Evolutionary conservation across 257 asterid species (phyloP).

Genomic region (Linderniella brevidens): DNA sequence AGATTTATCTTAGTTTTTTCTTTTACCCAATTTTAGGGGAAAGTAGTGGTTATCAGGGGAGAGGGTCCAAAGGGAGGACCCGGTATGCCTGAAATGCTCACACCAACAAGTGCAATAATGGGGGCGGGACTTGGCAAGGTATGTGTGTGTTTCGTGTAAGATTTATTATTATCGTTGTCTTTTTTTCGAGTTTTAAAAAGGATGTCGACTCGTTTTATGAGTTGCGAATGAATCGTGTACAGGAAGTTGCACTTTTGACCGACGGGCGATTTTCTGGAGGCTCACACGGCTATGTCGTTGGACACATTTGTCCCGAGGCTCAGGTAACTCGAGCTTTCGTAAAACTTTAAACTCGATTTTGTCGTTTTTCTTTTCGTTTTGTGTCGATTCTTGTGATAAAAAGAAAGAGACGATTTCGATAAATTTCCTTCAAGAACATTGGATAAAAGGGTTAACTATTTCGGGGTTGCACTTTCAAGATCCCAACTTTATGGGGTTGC

Average conservation of each 20-base stretch:
- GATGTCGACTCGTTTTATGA: too few relatives aligned
- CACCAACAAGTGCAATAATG: slow-evolving; percentile 98
- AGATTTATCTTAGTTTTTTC: background rate
- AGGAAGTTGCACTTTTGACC: slow-evolving; percentile 86
- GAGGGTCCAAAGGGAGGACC: slow-evolving; percentile 99
- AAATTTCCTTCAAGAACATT: too few relatives aligned
- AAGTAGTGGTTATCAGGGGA: slow-evolving; percentile 86
- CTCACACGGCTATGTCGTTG: slow-evolving; percentile 96
- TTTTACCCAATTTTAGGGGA: slow-evolving; percentile 36
- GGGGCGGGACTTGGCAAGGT: slow-evolving; percentile 99
- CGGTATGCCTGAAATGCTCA: slow-evolving; percentile 99
- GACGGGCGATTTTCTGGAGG: slow-evolving; percentile 99
- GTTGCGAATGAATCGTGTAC: slow-evolving; percentile 10
- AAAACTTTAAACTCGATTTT: background rate
- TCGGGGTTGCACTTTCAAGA: too few relatives aligned
- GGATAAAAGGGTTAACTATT: too few relatives aligned
- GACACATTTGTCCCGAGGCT: slow-evolving; percentile 95
- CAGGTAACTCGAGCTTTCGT: slow-evolving; percentile 33
- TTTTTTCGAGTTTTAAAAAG: background rate
- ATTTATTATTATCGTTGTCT: background rate
- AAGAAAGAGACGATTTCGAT: background rate
- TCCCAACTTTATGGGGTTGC: too few relatives aligned
- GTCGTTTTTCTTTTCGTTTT: background rate
- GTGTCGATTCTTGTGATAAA: background rate
- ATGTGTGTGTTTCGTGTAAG: slow-evolving; percentile 1